phyloP scores from a whole-genome alignment of 306 rosid genomes.

The Pyrus bretschneideri region DNA sequence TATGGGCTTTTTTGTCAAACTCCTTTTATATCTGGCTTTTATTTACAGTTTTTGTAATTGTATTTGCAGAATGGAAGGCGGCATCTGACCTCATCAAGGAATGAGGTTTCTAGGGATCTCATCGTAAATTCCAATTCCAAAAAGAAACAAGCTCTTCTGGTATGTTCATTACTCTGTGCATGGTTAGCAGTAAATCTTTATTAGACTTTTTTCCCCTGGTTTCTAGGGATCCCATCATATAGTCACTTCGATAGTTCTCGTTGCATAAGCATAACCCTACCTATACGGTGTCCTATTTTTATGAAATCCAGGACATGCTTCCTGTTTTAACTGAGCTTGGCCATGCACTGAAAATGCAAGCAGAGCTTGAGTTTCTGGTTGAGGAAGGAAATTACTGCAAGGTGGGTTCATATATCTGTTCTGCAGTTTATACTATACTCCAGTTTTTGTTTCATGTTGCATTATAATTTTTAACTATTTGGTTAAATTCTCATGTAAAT shows the following conservation, averaged over 20 bases:
- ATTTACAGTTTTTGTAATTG: conserved; percentile 15
- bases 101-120: conserved; percentile 97
- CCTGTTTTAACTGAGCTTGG: conserved; percentile 76
- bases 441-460: conserved; percentile 4
- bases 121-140: conserved; percentile 83
- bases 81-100: conserved; percentile 76
- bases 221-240: background rate
- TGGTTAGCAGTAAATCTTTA: conserved; percentile 7
- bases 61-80: conserved; percentile 92
- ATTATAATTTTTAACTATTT: conserved; percentile 16
- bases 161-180: conserved; percentile 29
- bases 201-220: conserved; percentile 9
- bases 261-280: background rate
- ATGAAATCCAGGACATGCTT: conserved; percentile 62
- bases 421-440: conserved; percentile 16
- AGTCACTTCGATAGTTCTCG: background rate
- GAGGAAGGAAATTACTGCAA: conserved; percentile 91
- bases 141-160: conserved; percentile 92
- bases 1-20: background rate
- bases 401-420: conserved; percentile 45
- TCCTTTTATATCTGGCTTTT: conserved; percentile 13
- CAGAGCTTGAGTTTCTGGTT: conserved; percentile 75
- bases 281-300: background rate
- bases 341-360: conserved; percentile 78
- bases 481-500: conserved; percentile 14